Evolutionary conservation across 176 grass and related monocot species (phyloP).

Genomic region (Carex kokanica): DNA sequence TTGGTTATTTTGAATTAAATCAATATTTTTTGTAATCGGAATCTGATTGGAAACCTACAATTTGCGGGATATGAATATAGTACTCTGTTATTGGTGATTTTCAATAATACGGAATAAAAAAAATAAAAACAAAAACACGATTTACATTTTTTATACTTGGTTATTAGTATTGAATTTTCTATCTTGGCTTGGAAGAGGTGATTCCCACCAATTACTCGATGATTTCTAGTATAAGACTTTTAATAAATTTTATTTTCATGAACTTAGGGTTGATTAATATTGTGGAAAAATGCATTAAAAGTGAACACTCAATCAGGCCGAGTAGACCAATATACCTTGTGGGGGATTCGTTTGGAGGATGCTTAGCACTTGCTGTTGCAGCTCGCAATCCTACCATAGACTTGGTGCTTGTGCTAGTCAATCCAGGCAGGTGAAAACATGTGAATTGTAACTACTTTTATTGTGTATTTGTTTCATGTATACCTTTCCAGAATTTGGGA

Average conservation of each 20-base stretch:
- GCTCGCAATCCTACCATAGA: conserved; percentile 68
- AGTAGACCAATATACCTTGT: conserved; percentile 70
- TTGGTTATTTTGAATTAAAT: neutral
- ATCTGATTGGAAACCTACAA: neutral
- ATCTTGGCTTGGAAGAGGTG: neutral
- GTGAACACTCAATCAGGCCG: conserved; percentile 57
- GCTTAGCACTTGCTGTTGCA: conserved; percentile 64
- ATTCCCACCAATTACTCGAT: neutral
- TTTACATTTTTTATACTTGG: neutral
- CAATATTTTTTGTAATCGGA: neutral
- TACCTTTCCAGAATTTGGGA: conserved; percentile 13
- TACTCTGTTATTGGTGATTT: neutral
- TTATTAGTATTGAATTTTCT: neutral
- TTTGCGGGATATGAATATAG: neutral
- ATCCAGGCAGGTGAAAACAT: conserved; percentile 85
- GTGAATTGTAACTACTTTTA: neutral
- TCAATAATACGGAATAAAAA: neutral
- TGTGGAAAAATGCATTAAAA: conserved; percentile 49
- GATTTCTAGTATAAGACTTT: neutral
- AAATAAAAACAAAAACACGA: neutral
- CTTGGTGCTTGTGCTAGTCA: conserved; percentile 70
- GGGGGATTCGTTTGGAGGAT: conserved; percentile 81
- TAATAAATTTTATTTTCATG: conserved; percentile 10
- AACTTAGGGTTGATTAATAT: conserved; percentile 45
- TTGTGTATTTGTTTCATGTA: neutral